Evolutionary conservation across 257 asterid species (phyloP).

Genomic region (Solanum tarijense): DNA sequence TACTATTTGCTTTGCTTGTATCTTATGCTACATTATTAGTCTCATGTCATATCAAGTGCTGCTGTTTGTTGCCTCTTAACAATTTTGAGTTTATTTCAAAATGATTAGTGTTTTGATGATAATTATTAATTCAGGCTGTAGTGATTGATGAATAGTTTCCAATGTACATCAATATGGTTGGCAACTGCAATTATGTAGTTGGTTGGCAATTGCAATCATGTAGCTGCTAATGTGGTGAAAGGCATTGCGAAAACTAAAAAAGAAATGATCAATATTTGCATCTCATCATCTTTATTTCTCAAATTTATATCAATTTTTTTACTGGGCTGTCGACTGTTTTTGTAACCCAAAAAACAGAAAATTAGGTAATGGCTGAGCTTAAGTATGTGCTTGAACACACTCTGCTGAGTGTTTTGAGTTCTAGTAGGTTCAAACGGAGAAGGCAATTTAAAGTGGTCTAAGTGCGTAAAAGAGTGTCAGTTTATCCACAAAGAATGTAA

Average conservation of each 20-base stretch:
- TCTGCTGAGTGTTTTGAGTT: not conserved
- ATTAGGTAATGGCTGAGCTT: not conserved
- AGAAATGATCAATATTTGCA: not conserved
- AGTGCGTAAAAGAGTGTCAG: conserved; percentile 34
- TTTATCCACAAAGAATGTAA: conserved; percentile 48
- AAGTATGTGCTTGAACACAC: not conserved
- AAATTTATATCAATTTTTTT: not conserved
- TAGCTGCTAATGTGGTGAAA: not conserved
- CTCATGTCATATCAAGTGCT: not conserved
- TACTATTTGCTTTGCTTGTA: not conserved
- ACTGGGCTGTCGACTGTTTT: not conserved
- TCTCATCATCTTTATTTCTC: not conserved
- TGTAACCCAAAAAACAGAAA: not conserved
- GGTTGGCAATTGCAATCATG: not conserved
- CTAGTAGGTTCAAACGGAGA: conserved; percentile 17
- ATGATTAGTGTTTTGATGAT: not conserved
- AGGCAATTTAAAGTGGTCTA: conserved; percentile 33
- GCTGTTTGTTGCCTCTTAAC: not conserved
- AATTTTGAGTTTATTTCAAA: not conserved
- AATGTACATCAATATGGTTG: not conserved
- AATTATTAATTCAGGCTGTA: not conserved
- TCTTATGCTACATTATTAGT: not conserved
- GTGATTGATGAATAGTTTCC: not conserved
- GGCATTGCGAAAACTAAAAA: not conserved
- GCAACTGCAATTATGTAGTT: not conserved